Percentiles rank a stretch among this genome's conserved stretches.
Evolutionary conservation across 2,329 filamentous ascomycete species (phyloP).

Genomic region (Trichophaea hybrida): DNA sequence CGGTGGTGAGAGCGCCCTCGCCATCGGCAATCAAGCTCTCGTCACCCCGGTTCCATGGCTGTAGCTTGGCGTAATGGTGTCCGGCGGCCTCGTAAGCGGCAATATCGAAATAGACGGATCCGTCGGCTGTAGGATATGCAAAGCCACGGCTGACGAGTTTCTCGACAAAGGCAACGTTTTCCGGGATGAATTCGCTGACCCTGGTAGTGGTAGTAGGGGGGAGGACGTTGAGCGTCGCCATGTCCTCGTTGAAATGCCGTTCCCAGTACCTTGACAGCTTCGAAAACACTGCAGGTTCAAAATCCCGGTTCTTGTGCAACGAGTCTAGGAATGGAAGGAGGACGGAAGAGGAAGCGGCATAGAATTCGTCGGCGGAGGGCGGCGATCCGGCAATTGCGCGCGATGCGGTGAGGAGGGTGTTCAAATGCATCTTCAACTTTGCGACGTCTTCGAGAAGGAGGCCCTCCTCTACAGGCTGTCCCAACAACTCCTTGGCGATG

Average conservation of each 20-base stretch:
- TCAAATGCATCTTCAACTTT: conserved; percentile 81
- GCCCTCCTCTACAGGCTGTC: conserved; percentile 13
- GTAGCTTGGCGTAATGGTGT: conserved; percentile 70
- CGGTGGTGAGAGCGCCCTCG: conserved; percentile 54
- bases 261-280: conserved; percentile 77
- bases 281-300: conserved; percentile 59
- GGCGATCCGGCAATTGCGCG: conserved; percentile 34
- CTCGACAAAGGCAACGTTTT: conserved; percentile 76
- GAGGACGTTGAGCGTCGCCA: conserved; percentile 72
- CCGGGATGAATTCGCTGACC: conserved; percentile 81
- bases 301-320: conserved; percentile 14
- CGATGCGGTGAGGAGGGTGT: conserved; percentile 42
- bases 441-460: conserved; percentile 52
- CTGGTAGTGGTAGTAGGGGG: conserved; percentile 68
- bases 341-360: conserved; percentile 48
- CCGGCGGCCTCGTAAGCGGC: conserved; percentile 68
- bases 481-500: conserved; percentile 13
- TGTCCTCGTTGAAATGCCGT: conserved; percentile 73
- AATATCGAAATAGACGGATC: conserved; percentile 92
- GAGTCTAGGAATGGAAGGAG: conserved; percentile 67
- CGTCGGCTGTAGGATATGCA: conserved; percentile 59
- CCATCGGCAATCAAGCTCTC: conserved; percentile 74
- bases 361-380: conserved; percentile 34
- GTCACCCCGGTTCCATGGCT: conserved; percentile 74
- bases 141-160: conserved; percentile 73